A percentile compares a stretch with the other conserved stretches of the same genome.
These are phyloP conservation scores for Polytrichum formosum DNA, from an alignment of 225 moss, liverwort and hornwort genomes.

Conservation along the genomic window DNA sequence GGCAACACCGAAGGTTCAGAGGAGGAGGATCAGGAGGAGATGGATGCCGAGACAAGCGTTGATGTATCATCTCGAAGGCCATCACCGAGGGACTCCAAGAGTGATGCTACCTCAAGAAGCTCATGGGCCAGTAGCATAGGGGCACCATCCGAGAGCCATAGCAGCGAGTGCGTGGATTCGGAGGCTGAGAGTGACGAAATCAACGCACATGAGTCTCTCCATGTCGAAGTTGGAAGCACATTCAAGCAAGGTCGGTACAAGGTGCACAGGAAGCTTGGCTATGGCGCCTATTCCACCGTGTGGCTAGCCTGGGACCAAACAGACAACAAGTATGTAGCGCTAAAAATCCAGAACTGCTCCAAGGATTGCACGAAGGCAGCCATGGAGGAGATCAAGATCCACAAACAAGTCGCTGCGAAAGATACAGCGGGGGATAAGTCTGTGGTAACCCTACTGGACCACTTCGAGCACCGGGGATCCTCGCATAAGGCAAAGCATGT, in stretches of 20 bases:
- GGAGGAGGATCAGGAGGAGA: background rate
- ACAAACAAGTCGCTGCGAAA: slow-evolving; percentile 13
- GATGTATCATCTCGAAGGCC: slow-evolving; percentile 18
- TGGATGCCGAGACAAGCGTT: background rate
- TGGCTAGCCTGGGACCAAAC: slow-evolving; percentile 37
- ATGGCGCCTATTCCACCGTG: slow-evolving; percentile 34
- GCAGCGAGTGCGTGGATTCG: slow-evolving; percentile 19
- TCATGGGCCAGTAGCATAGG: background rate
- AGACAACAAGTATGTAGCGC: slow-evolving; percentile 25
- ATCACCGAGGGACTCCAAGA: slow-evolving; percentile 21
- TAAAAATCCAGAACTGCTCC: slow-evolving; percentile 47
- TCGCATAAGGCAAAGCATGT: slow-evolving; percentile 28
- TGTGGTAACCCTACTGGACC: slow-evolving; percentile 29
- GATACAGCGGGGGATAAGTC: slow-evolving; percentile 7
- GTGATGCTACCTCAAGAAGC: background rate
- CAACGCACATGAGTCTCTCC: slow-evolving; percentile 23
- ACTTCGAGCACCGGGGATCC: slow-evolving; percentile 28
- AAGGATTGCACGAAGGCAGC: slow-evolving; percentile 34
- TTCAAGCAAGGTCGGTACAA: slow-evolving; percentile 37
- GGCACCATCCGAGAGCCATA: slow-evolving; percentile 7
- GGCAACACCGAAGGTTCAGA: background rate
- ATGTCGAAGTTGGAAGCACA: slow-evolving; percentile 11
- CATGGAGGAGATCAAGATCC: slow-evolving; percentile 43
- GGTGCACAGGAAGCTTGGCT: slow-evolving; percentile 30
- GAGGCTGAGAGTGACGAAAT: slow-evolving; percentile 7